Conservation (phyloP, 192 early-diverging fungal genomes). For the Chytriomyces confervae region DNA sequence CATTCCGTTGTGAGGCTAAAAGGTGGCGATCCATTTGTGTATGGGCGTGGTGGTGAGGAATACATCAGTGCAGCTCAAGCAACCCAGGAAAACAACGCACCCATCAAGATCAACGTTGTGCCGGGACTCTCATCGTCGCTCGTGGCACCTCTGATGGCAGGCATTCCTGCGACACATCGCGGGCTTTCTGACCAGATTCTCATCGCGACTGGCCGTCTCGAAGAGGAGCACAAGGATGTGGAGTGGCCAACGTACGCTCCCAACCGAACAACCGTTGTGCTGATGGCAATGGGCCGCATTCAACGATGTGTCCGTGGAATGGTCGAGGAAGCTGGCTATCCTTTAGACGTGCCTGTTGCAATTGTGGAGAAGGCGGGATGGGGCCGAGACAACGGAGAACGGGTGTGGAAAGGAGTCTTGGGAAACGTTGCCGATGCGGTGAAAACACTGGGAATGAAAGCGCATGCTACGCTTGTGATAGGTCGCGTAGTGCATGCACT, state of each 20-base stretch:
- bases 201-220: constrained; percentile 76
- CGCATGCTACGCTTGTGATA: constrained; percentile 77
- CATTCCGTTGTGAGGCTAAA: constrained; percentile 81
- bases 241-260: constrained; percentile 66
- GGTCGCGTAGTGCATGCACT: constrained; percentile 66
- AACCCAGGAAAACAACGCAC: neutral
- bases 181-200: constrained; percentile 83
- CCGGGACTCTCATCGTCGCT: constrained; percentile 82
- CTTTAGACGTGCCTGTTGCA: constrained; percentile 66
- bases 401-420: constrained; percentile 25
- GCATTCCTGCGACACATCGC: constrained; percentile 83
- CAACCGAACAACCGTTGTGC: constrained; percentile 74
- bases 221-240: constrained; percentile 70
- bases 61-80: constrained; percentile 45
- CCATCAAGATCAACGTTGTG: constrained; percentile 59
- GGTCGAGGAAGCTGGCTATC: constrained; percentile 59
- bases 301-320: constrained; percentile 62
- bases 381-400: constrained; percentile 14
- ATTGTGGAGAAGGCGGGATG: constrained; percentile 85
- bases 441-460: constrained; percentile 66
- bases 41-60: constrained; percentile 88
- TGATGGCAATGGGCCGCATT: constrained; percentile 85
- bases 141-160: constrained; percentile 76
- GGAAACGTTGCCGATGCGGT: constrained; percentile 51
- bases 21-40: constrained; percentile 88